Evolutionary conservation across 2,329 filamentous ascomycete genomes (phyloP).

Genomic region (Beauveria bassiana): DNA sequence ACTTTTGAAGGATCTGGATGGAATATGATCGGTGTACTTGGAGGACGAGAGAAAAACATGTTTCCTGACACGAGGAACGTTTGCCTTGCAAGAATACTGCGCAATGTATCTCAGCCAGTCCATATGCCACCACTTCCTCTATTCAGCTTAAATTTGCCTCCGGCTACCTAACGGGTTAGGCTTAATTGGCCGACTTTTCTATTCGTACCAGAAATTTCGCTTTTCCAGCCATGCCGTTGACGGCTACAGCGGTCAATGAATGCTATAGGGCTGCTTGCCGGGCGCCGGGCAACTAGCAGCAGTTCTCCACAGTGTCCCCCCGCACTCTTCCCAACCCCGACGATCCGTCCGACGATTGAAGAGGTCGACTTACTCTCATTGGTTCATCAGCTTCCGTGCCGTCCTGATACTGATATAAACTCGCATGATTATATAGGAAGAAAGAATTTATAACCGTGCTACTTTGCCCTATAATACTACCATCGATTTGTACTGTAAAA

Average conservation of each 20-base stretch:
- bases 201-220: not conserved
- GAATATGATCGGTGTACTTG: not conserved
- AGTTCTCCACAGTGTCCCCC: not conserved
- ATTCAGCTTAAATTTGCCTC: not conserved
- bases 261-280: not conserved
- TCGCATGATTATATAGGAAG: too few species aligned
- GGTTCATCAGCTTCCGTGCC: too few species aligned
- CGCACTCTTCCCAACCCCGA: not conserved
- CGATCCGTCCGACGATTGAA: not conserved
- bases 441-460: too few species aligned
- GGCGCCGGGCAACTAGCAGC: not conserved
- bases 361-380: too few species aligned
- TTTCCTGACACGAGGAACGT: too few species aligned
- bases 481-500: too few species aligned
- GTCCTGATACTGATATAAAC: too few species aligned
- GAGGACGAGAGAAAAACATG: not conserved
- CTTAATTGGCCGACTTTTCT: not conserved
- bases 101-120: not conserved
- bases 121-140: not conserved
- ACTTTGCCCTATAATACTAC: too few species aligned
- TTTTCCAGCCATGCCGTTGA: not conserved
- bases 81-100: not conserved
- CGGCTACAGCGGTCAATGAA: not conserved
- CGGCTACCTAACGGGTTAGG: accelerated
- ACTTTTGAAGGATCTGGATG: not conserved